phyloP scores from a whole-genome alignment of 345 rosid species.

The Microcos paniculata region DNA sequence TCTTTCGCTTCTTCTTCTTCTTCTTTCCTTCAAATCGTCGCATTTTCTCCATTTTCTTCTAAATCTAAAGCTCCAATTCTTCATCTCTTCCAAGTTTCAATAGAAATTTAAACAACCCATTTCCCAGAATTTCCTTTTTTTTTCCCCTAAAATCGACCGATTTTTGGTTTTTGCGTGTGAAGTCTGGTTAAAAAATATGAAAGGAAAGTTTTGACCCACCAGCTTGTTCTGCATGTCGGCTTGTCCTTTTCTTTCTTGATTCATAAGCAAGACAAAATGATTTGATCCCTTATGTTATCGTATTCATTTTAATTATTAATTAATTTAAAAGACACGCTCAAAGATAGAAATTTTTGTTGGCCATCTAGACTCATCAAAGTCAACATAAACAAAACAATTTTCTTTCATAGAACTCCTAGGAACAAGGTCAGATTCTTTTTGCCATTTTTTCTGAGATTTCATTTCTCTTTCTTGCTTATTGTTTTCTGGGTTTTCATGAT shows the following conservation, averaged over 20 bases:
- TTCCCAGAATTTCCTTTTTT: background rate
- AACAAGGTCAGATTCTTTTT: background rate
- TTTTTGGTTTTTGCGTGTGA: background rate
- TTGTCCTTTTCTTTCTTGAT: constrained; percentile 10
- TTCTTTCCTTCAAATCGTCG: background rate
- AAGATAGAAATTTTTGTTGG: background rate
- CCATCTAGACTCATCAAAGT: constrained; percentile 3
- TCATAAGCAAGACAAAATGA: constrained; percentile 13
- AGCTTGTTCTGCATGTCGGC: constrained; percentile 6
- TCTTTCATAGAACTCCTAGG: background rate
- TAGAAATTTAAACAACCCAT: background rate
- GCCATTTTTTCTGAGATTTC: background rate
- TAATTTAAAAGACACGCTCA: background rate
- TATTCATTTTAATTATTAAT: background rate
- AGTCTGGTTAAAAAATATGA: background rate
- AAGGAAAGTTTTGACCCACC: background rate
- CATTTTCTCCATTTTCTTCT: background rate
- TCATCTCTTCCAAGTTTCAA: background rate
- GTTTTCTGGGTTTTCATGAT: constrained; percentile 9
- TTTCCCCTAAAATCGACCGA: background rate
- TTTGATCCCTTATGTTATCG: constrained; percentile 1
- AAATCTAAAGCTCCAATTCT: background rate
- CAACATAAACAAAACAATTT: background rate
- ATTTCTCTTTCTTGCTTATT: background rate
- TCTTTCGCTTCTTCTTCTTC: background rate